These are phyloP conservation scores for Wickerhamiella sergipiensis DNA, from an alignment of 805 yeast genomes.

Conservation along the genomic window DNA sequence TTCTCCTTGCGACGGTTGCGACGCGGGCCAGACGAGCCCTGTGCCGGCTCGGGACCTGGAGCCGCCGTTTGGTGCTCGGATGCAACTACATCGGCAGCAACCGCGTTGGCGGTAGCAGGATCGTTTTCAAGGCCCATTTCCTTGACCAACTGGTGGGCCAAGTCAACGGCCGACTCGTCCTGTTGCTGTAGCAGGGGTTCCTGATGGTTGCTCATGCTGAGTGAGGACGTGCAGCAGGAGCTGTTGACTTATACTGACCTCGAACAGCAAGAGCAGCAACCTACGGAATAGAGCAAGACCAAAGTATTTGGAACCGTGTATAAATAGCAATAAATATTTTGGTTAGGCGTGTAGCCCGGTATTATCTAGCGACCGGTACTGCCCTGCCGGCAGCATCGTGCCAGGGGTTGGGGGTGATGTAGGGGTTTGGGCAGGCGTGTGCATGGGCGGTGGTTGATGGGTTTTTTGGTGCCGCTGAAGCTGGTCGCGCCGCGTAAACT, in stretches of 20 bases:
- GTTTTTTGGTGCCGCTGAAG: conserved; percentile 14
- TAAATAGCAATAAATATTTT: neutral
- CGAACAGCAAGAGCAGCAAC: no score
- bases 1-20: conserved; percentile 79
- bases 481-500: conserved; percentile 18
- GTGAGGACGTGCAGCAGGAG: neutral
- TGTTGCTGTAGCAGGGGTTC: conserved; percentile 31
- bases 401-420: neutral
- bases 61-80: conserved; percentile 3
- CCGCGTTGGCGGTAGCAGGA: conserved; percentile 3
- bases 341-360: neutral
- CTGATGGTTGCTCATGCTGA: conserved; percentile 31
- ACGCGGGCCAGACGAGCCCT: conserved; percentile 22
- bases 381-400: neutral
- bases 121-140: conserved; percentile 35
- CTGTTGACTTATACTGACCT: no score
- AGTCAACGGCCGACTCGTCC: conserved; percentile 23
- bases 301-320: no score
- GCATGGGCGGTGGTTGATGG: neutral
- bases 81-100: conserved; percentile 9
- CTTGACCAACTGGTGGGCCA: conserved; percentile 57
- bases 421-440: conserved; percentile 4
- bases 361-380: neutral
- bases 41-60: conserved; percentile 17
- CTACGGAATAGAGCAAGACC: no score